Evolutionary conservation across 306 rosid species (phyloP).

Genomic region (Fagus sylvatica): DNA sequence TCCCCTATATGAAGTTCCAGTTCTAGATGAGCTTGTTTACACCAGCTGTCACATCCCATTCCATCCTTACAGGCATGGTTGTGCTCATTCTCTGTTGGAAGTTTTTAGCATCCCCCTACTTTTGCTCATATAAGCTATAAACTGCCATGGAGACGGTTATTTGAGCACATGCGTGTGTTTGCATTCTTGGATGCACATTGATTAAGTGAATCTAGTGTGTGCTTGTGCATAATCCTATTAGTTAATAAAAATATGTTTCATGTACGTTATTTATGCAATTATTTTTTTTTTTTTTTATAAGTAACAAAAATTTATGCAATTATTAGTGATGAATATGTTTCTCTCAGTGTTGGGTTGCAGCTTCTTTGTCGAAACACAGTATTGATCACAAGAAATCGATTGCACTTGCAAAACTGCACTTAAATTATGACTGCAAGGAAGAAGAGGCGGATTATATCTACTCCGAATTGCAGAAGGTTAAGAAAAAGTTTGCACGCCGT

Average conservation of each 20-base stretch:
- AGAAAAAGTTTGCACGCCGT: slow-evolving; percentile 35
- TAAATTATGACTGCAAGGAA: slow-evolving; percentile 57
- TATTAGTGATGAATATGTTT: slow-evolving; percentile 18
- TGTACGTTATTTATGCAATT: slow-evolving; percentile 5
- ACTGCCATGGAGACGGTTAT: neutral
- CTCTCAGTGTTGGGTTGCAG: slow-evolving; percentile 78
- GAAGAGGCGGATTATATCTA: slow-evolving; percentile 54
- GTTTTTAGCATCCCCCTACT: too few relatives aligned
- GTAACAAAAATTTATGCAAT: slow-evolving; percentile 16
- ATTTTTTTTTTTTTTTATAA: too few relatives aligned
- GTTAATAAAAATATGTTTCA: too few relatives aligned
- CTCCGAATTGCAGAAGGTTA: slow-evolving; percentile 47
- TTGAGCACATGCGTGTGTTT: slow-evolving; percentile 19
- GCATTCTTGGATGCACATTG: slow-evolving; percentile 10
- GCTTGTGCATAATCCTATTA: too few relatives aligned
- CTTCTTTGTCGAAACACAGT: slow-evolving; percentile 50
- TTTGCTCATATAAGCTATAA: too few relatives aligned
- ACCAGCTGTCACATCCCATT: too few relatives aligned
- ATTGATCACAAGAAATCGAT: slow-evolving; percentile 54
- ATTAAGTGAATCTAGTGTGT: neutral
- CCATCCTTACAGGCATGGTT: too few relatives aligned
- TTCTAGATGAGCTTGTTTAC: too few relatives aligned
- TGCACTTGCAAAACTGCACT: slow-evolving; percentile 54
- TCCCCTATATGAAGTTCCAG: too few relatives aligned
- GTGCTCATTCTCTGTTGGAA: too few relatives aligned